These are phyloP conservation scores for Oxyria digyna DNA, from an alignment of 148 eudicot species.

Conservation along the genomic window DNA sequence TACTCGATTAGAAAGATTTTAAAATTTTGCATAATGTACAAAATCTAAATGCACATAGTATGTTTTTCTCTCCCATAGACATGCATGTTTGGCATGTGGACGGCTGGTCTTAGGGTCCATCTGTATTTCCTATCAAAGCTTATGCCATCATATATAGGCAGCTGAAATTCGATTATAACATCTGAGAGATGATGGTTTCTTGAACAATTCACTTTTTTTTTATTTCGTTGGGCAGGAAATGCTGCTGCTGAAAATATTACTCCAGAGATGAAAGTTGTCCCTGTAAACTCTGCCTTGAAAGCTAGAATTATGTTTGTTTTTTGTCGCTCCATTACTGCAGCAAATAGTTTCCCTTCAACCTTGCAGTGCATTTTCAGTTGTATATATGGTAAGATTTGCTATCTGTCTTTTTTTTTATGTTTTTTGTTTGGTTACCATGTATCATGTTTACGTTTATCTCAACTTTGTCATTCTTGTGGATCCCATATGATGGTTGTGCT, in stretches of 20 bases:
- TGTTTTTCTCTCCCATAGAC: not conserved
- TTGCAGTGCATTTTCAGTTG: conserved; percentile 93
- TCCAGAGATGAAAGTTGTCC: conserved; percentile 55
- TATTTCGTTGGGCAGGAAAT: conserved; percentile 35
- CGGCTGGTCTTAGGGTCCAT: not conserved
- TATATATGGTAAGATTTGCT: conserved; percentile 54
- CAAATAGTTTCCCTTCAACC: conserved; percentile 90
- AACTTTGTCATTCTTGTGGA: not conserved
- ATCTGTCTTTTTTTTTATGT: not conserved
- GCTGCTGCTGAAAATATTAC: conserved; percentile 53
- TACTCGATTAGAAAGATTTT: not conserved
- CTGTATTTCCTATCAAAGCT: not conserved
- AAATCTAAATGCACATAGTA: not conserved
- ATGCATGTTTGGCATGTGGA: not conserved
- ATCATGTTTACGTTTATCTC: not conserved
- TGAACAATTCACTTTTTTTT: not conserved
- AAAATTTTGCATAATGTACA: not conserved
- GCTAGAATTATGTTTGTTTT: conserved; percentile 63
- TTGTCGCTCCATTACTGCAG: conserved; percentile 83
- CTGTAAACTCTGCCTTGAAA: conserved; percentile 65
- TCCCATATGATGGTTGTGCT: not conserved
- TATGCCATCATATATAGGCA: not conserved
- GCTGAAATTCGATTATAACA: not conserved
- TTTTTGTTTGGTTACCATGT: not conserved
- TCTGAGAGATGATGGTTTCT: not conserved